A percentile compares a stretch with the other conserved stretches of the same genome.
phyloP scores from a whole-genome alignment of 179 eudicot species.

The Nepenthes alata region DNA sequence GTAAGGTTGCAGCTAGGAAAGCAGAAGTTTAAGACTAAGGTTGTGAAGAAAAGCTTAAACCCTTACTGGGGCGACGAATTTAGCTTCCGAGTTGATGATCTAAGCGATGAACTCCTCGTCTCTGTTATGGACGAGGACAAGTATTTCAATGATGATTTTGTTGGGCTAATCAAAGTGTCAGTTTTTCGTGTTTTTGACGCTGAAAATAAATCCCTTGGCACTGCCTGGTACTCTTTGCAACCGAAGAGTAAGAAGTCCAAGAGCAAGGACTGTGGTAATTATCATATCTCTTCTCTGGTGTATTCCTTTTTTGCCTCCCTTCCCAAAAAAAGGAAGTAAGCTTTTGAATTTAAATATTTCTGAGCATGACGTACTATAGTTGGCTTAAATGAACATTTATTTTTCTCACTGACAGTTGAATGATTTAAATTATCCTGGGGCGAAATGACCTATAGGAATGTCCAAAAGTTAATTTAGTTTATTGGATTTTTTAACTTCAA shows the following conservation, averaged over 20 bases:
- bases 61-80: slow-evolving; percentile 96
- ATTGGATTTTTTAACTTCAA: no score
- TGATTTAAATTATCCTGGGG: no score
- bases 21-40: slow-evolving; percentile 58
- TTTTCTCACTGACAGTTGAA: no score
- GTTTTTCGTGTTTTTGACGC: slow-evolving; percentile 72
- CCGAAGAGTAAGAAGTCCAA: slow-evolving; percentile 71
- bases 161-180: slow-evolving; percentile 64
- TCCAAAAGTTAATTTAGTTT: no score
- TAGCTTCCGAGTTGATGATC: slow-evolving; percentile 66
- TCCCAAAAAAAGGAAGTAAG: no score
- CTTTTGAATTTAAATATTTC: no score
- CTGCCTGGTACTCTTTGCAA: slow-evolving; percentile 65
- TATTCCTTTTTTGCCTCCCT: no score
- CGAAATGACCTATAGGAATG: no score
- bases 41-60: slow-evolving; percentile 69
- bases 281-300: no score
- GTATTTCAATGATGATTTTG: slow-evolving; percentile 73
- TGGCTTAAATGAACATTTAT: no score
- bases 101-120: slow-evolving; percentile 58
- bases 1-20: slow-evolving; percentile 71
- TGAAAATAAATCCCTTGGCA: slow-evolving; percentile 59
- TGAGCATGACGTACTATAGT: no score
- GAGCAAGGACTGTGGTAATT: slow-evolving; percentile 59
- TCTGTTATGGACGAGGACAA: slow-evolving; percentile 85